Evolutionary conservation across 306 rosid species (phyloP).

Genomic region (Dalbergia cultrata): DNA sequence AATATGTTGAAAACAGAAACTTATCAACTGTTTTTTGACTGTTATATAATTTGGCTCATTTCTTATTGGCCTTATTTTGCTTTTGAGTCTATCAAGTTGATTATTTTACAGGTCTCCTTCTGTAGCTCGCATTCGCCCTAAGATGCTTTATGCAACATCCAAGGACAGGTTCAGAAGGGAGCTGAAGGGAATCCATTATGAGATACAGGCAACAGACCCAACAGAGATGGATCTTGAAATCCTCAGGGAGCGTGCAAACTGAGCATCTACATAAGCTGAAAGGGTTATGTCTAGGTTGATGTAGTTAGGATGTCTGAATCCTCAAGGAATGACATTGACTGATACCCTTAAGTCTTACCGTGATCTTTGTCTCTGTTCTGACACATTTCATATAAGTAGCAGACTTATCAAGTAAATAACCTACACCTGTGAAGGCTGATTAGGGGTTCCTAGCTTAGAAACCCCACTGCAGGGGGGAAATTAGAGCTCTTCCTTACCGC

Average conservation of each 20-base stretch:
- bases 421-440: constrained; percentile 72
- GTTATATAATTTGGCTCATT: constrained; percentile 9
- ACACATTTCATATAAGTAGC: constrained; percentile 34
- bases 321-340: constrained; percentile 41
- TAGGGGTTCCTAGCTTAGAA: constrained; percentile 57
- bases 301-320: constrained; percentile 49
- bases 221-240: constrained; percentile 90
- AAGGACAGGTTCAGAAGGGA: constrained; percentile 84
- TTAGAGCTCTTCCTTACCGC: constrained; percentile 62
- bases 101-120: constrained; percentile 74
- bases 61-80: constrained; percentile 3
- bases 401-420: constrained; percentile 56
- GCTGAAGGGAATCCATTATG: constrained; percentile 84
- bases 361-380: constrained; percentile 47
- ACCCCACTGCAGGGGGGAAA: constrained; percentile 52
- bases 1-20: neutral
- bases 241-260: constrained; percentile 73
- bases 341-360: constrained; percentile 45
- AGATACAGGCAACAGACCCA: constrained; percentile 89
- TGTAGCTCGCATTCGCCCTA: constrained; percentile 75
- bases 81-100: constrained; percentile 21
- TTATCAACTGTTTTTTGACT: neutral
- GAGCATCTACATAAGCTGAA: constrained; percentile 46
- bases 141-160: constrained; percentile 88
- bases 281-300: constrained; percentile 45